Evolutionary conservation across 805 yeast species (phyloP), one percentile per base, ranked within the genome.

Genomic region (Saccharomycopsis sp.): DNA sequence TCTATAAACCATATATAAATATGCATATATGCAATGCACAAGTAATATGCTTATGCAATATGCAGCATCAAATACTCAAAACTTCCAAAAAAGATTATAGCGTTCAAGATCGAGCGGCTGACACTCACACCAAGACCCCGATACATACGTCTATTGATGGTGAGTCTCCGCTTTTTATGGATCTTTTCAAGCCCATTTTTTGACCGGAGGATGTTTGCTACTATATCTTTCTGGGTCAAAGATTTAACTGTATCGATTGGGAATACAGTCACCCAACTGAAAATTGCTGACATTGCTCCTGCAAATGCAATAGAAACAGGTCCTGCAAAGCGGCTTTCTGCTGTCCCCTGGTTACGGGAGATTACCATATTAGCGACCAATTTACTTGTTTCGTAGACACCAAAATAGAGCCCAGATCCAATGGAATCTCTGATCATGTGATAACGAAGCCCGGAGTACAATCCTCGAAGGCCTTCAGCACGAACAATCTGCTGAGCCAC

Each of bases 241-340:
- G 92, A 82, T 68, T 90, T 89, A 59, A 86, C 75, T 0, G 96
- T 89, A 69, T 89, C 97, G 9, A 89, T 68, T 2, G 96, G 96
- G 72, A 86, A 90, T 2, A 89, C 84, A 0, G 83, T 69, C 1
- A 83, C 71, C 96, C 96, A 89, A 55, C 90, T 78, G 17, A 86
- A 71, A 17, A 85, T 79, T 2, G 96, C 96, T 2, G 94, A 82
- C 23, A 84, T 62, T 0, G 90, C 96, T n/a, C 96, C 96, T 0
- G 93, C 87, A 1, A 84, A 41, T 2, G 86, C 83, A 22, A 85
- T 76, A 7, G 83, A 73, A 3, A 77, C 34, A 1, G 84, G 74
- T 35, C 71, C 67, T 72, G 66, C 15, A 66, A 64, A 56, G 68
- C 75, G 58, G 69, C 77, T 70, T 7, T 65, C 50, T n/a, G 55